A percentile compares a stretch with the other conserved stretches of the same genome.
Evolutionary conservation across 306 rosid species (phyloP).

Genomic region (Prunus kanzakura): DNA sequence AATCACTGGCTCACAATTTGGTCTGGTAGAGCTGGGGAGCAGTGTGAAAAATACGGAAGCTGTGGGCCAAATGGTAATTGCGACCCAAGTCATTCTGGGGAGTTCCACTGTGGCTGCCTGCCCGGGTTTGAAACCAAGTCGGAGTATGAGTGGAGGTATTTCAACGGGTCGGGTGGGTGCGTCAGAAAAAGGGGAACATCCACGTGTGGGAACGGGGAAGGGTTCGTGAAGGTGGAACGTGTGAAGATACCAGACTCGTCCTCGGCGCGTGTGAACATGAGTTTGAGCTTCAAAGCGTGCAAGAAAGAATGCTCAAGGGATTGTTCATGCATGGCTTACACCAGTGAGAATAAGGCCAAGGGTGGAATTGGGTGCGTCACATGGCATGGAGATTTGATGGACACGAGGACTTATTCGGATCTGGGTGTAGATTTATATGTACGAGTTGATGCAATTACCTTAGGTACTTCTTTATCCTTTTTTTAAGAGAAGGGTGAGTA

Average conservation of each 20-base stretch:
- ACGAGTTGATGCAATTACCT: constrained; percentile 35
- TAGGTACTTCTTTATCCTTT: constrained; percentile 1
- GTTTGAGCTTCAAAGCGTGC: constrained; percentile 32
- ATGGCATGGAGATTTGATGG: constrained; percentile 51
- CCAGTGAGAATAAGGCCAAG: background rate
- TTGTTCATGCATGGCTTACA: constrained; percentile 53
- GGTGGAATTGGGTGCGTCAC: constrained; percentile 45
- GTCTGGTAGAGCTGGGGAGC: constrained; percentile 12
- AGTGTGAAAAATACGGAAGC: constrained; percentile 41
- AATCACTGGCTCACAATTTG: constrained; percentile 29
- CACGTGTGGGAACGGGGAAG: constrained; percentile 50
- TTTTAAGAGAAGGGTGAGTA: no score
- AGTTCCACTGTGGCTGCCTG: constrained; percentile 39
- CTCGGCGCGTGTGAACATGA: constrained; percentile 16
- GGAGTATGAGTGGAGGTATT: constrained; percentile 22
- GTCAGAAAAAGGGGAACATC: constrained; percentile 25
- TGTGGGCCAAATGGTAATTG: constrained; percentile 52
- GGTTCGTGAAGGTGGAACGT: constrained; percentile 34
- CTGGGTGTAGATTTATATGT: constrained; percentile 46
- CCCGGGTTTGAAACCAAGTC: constrained; percentile 53
- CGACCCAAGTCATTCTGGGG: constrained; percentile 5
- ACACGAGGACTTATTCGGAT: constrained; percentile 29
- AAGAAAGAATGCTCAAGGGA: constrained; percentile 35
- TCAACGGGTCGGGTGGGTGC: constrained; percentile 51
- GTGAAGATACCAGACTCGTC: constrained; percentile 53